phyloP scores from a whole-genome alignment of 2,329 filamentous ascomycete species.

The Fusarium drepaniforme region DNA sequence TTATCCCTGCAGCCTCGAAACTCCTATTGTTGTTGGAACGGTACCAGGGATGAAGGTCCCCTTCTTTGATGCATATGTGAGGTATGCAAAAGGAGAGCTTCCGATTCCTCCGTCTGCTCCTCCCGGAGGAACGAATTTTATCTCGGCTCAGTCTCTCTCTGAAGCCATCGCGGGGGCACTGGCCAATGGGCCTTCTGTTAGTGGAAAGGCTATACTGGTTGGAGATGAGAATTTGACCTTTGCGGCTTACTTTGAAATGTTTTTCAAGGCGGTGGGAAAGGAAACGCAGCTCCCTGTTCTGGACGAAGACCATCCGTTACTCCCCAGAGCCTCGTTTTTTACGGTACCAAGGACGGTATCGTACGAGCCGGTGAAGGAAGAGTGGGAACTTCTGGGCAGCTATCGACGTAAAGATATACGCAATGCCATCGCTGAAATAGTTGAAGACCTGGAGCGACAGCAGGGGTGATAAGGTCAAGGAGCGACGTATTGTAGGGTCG shows the following conservation, averaged over 20 bases:
- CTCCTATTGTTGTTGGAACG: not conserved
- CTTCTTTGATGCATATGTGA: not conserved
- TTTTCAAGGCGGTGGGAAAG: not conserved
- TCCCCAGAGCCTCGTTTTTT: not conserved
- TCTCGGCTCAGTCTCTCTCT: not conserved
- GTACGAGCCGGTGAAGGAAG: not conserved
- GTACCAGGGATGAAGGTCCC: not conserved
- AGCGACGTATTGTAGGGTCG: not conserved
- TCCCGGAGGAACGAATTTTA: not conserved
- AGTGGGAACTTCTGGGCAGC: not conserved
- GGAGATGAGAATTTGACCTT: not conserved
- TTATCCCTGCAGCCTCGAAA: not conserved
- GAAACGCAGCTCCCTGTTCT: not conserved
- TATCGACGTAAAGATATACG: not conserved
- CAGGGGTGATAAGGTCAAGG: not conserved
- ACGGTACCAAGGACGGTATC: not conserved
- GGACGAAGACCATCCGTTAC: not conserved
- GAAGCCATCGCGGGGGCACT: not conserved
- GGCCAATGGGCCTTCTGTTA: not conserved
- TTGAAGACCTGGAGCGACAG: not conserved
- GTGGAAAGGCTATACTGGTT: not conserved
- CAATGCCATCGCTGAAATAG: not conserved
- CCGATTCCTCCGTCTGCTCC: not conserved
- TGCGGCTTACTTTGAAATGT: not conserved
- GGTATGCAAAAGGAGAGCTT: not conserved